A percentile compares a stretch with the other conserved stretches of the same genome.
Conservation (phyloP, 1,284 basidiomycete genomes). For the Ustilago hordei region DNA sequence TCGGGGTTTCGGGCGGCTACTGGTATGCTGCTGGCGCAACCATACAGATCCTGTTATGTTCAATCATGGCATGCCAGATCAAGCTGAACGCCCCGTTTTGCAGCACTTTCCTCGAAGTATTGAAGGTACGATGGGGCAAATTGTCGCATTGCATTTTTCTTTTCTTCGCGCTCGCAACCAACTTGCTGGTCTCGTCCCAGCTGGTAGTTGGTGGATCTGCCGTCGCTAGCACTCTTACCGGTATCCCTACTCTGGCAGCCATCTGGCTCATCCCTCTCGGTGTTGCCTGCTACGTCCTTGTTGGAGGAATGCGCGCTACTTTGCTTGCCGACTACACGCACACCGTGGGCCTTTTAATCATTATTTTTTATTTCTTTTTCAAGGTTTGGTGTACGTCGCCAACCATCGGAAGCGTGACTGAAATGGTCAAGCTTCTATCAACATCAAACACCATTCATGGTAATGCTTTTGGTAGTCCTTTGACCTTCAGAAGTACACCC, state of each 20-base stretch:
- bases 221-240: conserved; percentile 73
- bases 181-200: conserved; percentile 70
- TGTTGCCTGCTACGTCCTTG: conserved; percentile 62
- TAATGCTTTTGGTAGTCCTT: conserved; percentile 76
- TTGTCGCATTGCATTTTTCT: conserved; percentile 81
- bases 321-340: conserved; percentile 67
- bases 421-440: conserved; percentile 72
- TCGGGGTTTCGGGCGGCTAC: conserved; percentile 39
- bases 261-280: conserved; percentile 64
- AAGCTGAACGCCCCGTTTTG: conserved; percentile 75
- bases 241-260: conserved; percentile 57
- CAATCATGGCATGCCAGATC: conserved; percentile 73
- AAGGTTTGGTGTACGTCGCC: conserved; percentile 78
- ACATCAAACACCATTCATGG: conserved; percentile 73
- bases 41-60: conserved; percentile 79
- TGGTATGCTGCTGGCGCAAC: conserved; percentile 69
- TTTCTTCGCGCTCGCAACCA: conserved; percentile 81
- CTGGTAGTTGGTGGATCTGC: conserved; percentile 66
- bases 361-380: conserved; percentile 74
- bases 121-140: conserved; percentile 79
- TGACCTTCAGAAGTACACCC: conserved; percentile 78
- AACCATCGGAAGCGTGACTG: conserved; percentile 55
- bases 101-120: conserved; percentile 77
- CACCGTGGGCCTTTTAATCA: conserved; percentile 60
- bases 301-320: conserved; percentile 66